Evolutionary conservation across 176 grass and related monocot genomes (phyloP), one percentile per base, ranked within the genome.

Genomic region (Bromus sterilis): DNA sequence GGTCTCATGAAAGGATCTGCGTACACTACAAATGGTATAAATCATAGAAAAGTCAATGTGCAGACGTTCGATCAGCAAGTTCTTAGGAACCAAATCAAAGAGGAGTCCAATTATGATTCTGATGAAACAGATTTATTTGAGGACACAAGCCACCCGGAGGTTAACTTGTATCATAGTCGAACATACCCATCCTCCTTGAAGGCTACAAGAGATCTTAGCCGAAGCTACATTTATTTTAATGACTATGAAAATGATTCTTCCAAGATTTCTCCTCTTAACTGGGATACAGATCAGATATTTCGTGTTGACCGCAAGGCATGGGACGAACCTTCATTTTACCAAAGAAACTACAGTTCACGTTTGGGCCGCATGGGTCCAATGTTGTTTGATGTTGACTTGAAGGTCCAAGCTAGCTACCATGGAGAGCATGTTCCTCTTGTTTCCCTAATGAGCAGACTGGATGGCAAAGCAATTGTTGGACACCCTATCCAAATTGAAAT

Each of bases 391-490:
- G 87, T 99, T 44, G 86, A 95, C 80, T 71, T 99, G 75, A 94
- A 89, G 75, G 96, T 99, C 76, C 87, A 93, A 81, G 88, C 90
- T 74, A 99, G 92, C 84, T 99, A 99, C 82, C 93, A 99, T 74
- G 96, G 96, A 61, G 96, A 99, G 80, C 88, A 87, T 89, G 96
- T 99, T 78, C 96, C 96, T 84, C 90, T 99, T 67, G 96, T 99
- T 77, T 99, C 89, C 78, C 67, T 99, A 69, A 99, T 99, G 96
- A 95, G 96, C 80, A 89, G 96, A 76, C 86, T 99, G 80, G 93
- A 99, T 88, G 93, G 96, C 66, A 99, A 99, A 85, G 96, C 96
- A 77, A 93, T 99, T 82, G 85, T 99, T 82, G 96, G 96, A 43
- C 92, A 99, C 35, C 96, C 96, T 84, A 80, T 99, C 63, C 96